These are phyloP conservation scores for Blastomyces percursus DNA, from an alignment of 2,329 filamentous ascomycete genomes.

Conservation along the genomic window DNA sequence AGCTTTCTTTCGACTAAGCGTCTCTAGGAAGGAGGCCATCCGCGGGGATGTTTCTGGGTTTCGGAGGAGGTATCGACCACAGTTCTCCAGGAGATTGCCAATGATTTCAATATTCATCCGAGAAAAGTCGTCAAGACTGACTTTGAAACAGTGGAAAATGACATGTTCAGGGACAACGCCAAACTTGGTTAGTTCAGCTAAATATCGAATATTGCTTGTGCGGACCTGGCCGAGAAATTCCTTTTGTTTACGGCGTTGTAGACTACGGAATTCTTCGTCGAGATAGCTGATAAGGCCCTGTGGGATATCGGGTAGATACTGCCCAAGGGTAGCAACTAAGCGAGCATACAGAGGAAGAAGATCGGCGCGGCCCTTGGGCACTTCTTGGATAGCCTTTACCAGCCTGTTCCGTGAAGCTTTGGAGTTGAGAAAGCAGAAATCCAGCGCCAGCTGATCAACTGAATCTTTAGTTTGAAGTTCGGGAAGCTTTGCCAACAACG, in stretches of 20 bases:
- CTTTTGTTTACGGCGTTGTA: constrained; percentile 94
- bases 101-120: constrained; percentile 99
- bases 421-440: constrained; percentile 97
- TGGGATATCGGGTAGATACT: constrained; percentile 88
- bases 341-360: constrained; percentile 85
- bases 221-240: constrained; percentile 93
- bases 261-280: constrained; percentile 90
- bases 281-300: constrained; percentile 85
- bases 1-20: constrained; percentile 86
- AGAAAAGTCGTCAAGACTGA: constrained; percentile 94
- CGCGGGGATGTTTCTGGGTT: constrained; percentile 86
- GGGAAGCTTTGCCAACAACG: constrained; percentile 73
- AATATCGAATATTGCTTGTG: constrained; percentile 89
- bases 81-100: constrained; percentile 90
- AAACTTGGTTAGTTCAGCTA: constrained; percentile 95
- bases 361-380: constrained; percentile 88
- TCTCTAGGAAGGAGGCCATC: constrained; percentile 91
- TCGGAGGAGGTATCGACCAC: constrained; percentile 82
- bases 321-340: constrained; percentile 81
- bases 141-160: constrained; percentile 96
- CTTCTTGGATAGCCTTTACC: constrained; percentile 83
- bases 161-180: constrained; percentile 97
- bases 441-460: constrained; percentile 84
- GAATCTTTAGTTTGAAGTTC: constrained; percentile 84
- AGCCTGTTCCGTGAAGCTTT: constrained; percentile 93